phyloP scores from a whole-genome alignment of 1,284 basidiomycete genomes.

The Pseudozyma hubeiensis region DNA sequence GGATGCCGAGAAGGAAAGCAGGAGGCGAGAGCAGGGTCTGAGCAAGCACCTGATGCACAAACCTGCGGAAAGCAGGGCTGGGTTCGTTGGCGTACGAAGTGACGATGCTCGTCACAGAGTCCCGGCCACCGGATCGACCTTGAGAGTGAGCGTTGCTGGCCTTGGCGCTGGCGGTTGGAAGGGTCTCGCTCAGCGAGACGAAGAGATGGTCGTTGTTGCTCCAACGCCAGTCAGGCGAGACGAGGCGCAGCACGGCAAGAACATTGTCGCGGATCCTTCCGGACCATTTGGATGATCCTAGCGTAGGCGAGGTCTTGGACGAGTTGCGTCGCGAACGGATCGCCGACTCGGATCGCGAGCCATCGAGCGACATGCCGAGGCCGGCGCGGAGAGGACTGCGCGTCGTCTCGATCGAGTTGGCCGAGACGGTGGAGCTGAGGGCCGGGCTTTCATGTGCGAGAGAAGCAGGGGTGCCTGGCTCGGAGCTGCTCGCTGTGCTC shows the following conservation, averaged over 20 bases:
- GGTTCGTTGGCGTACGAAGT: slow-evolving; percentile 55
- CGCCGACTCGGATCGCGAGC: slow-evolving; percentile 40
- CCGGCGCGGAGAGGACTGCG: slow-evolving; percentile 26
- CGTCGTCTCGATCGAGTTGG: slow-evolving; percentile 27
- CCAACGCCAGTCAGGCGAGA: slow-evolving; percentile 58
- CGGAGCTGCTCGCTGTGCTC: slow-evolving; percentile 56
- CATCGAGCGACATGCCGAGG: slow-evolving; percentile 34
- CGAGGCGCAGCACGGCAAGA: slow-evolving; percentile 48
- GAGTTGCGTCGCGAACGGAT: slow-evolving; percentile 28
- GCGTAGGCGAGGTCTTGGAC: slow-evolving; percentile 31
- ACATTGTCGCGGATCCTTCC: slow-evolving; percentile 46
- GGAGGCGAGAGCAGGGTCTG: slow-evolving; percentile 66
- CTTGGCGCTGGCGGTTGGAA: slow-evolving; percentile 19
- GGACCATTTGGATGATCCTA: slow-evolving; percentile 36
- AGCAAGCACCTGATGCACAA: slow-evolving; percentile 65
- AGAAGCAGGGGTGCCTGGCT: slow-evolving; percentile 60
- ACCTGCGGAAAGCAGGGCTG: slow-evolving; percentile 64
- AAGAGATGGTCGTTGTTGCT: slow-evolving; percentile 53
- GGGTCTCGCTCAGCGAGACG: slow-evolving; percentile 42
- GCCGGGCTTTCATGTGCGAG: slow-evolving; percentile 26
- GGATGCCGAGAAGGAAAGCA: slow-evolving; percentile 60
- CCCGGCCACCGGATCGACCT: slow-evolving; percentile 27
- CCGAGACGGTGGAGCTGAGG: slow-evolving; percentile 35
- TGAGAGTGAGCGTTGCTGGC: slow-evolving; percentile 21
- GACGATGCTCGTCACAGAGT: slow-evolving; percentile 28